phyloP scores from a whole-genome alignment of 2,329 filamentous ascomycete species.

The Sphaceloma murrayae region DNA sequence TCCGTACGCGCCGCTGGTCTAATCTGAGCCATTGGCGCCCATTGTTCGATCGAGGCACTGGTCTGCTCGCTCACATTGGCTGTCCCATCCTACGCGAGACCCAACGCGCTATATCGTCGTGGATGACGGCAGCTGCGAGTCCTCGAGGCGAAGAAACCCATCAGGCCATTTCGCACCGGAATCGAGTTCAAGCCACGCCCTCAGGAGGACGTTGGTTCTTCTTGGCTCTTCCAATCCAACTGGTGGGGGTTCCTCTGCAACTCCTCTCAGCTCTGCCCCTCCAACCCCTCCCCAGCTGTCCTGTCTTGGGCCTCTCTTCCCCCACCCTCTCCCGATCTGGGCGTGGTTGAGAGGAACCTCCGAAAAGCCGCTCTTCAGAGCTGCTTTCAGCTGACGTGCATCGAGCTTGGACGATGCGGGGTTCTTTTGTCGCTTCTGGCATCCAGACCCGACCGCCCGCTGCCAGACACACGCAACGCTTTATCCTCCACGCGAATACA shows the following conservation, averaged over 20 bases:
- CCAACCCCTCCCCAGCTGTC: neutral
- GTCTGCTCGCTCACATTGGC: too few relatives aligned
- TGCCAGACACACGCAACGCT: too few relatives aligned
- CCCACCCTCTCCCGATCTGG: too few relatives aligned
- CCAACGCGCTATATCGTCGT: neutral
- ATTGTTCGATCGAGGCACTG: neutral
- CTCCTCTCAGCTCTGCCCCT: too few relatives aligned
- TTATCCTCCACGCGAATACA: slow-evolving; percentile 7
- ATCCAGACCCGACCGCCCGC: slow-evolving; percentile 13
- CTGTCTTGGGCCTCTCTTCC: too few relatives aligned
- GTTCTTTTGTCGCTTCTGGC: slow-evolving; percentile 5
- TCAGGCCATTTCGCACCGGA: neutral
- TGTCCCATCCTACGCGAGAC: neutral
- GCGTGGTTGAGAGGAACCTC: too few relatives aligned
- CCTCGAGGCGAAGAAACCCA: neutral
- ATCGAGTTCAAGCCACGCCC: slow-evolving; percentile 9
- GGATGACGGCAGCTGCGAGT: neutral
- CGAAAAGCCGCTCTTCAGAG: too few relatives aligned
- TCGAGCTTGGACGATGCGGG: slow-evolving; percentile 3
- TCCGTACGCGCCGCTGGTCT: too few relatives aligned
- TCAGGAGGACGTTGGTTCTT: neutral
- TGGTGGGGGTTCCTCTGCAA: slow-evolving; percentile 11
- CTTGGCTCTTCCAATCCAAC: slow-evolving; percentile 14
- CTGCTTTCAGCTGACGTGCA: too few relatives aligned
- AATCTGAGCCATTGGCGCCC: slow-evolving; percentile 5